These are phyloP conservation scores for Trypanosoma mega DNA, from an alignment of 208 protist genomes.

Conservation along the genomic window DNA sequence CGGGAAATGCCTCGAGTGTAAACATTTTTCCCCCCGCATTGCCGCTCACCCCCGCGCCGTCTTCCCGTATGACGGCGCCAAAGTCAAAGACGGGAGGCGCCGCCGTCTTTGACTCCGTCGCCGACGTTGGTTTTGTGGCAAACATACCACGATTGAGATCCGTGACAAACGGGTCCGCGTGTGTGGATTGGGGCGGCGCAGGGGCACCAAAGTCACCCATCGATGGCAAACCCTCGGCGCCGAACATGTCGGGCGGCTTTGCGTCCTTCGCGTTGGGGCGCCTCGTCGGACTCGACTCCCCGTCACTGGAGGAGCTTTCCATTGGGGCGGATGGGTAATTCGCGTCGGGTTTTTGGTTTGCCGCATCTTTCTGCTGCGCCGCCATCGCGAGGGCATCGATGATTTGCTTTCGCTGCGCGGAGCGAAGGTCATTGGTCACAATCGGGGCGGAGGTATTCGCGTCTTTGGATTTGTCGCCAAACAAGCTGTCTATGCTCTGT, in stretches of 20 bases:
- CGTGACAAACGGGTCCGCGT: conserved; percentile 1
- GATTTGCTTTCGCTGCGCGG: conserved; percentile 55
- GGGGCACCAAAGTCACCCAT: conserved; percentile 53
- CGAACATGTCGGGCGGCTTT: conserved; percentile 45
- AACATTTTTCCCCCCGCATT: not conserved
- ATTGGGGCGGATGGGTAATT: conserved; percentile 33
- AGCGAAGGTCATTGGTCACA: conserved; percentile 26
- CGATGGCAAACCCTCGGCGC: conserved; percentile 42
- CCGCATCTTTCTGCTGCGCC: not conserved
- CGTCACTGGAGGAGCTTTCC: conserved; percentile 15
- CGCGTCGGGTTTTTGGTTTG: conserved; percentile 12
- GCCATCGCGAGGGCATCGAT: conserved; percentile 31
- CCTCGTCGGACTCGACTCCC: conserved; percentile 35
- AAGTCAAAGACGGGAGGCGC: conserved; percentile 60
- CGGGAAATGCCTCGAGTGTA: not conserved
- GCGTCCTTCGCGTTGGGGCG: too few relatives aligned
- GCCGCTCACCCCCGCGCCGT: too few relatives aligned
- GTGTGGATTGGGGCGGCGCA: not conserved
- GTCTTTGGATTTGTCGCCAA: conserved; percentile 6
- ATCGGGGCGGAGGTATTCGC: too few relatives aligned
- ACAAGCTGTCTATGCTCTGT: conserved; percentile 5
- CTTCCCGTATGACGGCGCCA: conserved; percentile 24
- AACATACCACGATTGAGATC: conserved; percentile 21
- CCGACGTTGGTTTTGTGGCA: conserved; percentile 15
- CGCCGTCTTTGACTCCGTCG: conserved; percentile 15